Evolutionary conservation across 2,329 filamentous ascomycete genomes (phyloP).

Genomic region (Geosmithia flava): DNA sequence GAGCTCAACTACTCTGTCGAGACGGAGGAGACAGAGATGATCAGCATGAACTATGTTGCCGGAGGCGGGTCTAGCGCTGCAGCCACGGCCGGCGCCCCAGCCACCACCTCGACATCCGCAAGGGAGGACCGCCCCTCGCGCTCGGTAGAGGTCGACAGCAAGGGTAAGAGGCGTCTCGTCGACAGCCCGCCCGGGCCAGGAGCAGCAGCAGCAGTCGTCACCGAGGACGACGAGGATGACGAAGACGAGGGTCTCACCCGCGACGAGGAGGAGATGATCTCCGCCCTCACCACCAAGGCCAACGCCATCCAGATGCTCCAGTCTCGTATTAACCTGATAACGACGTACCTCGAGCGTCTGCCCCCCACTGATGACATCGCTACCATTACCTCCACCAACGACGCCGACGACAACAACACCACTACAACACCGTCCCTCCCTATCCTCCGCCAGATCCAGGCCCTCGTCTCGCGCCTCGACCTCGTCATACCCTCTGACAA

Average conservation of each 20-base stretch:
- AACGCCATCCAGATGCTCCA: slow-evolving; percentile 94
- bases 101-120: too few relatives aligned
- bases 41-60: slow-evolving; percentile 87
- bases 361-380: slow-evolving; percentile 52
- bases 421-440: slow-evolving; percentile 45
- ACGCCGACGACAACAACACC: slow-evolving; percentile 16
- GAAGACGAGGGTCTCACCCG: slow-evolving; percentile 36
- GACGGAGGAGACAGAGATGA: slow-evolving; percentile 95
- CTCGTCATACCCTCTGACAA: slow-evolving; percentile 64
- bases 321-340: slow-evolving; percentile 58
- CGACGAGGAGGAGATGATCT: slow-evolving; percentile 50
- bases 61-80: slow-evolving; percentile 74
- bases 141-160: slow-evolving; percentile 33
- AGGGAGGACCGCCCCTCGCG: slow-evolving; percentile 22
- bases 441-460: slow-evolving; percentile 78
- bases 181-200: slow-evolving; percentile 10
- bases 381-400: slow-evolving; percentile 23
- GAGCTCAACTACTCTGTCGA: slow-evolving; percentile 81
- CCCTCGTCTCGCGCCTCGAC: slow-evolving; percentile 70
- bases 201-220: slow-evolving; percentile 12
- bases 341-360: slow-evolving; percentile 63
- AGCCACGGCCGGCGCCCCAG: slow-evolving; percentile 28
- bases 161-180: slow-evolving; percentile 36
- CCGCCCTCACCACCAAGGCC: slow-evolving; percentile 67
- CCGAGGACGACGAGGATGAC: slow-evolving; percentile 17